These are phyloP conservation scores for Nakataea oryzae DNA, from an alignment of 2,329 filamentous ascomycete species.

Conservation along the genomic window DNA sequence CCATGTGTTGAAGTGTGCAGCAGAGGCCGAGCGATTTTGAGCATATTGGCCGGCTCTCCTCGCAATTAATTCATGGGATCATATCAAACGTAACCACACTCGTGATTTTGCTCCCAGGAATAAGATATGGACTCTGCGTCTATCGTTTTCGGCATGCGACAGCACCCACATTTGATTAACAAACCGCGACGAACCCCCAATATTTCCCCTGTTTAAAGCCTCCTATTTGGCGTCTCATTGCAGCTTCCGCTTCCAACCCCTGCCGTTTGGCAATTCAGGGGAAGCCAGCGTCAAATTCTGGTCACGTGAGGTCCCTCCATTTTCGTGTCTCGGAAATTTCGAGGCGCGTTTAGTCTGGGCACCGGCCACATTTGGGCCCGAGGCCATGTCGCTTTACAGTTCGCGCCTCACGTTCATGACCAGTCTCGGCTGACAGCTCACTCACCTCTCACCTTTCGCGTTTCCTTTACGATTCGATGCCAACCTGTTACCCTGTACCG, in stretches of 20 bases:
- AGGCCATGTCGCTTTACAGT: not conserved
- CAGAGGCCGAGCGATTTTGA: no score
- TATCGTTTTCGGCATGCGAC: not conserved
- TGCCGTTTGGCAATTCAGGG: no score
- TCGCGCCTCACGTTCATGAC: not conserved
- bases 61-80: no score
- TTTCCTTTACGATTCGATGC: not conserved
- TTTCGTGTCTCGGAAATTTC: not conserved
- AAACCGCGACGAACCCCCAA: not conserved
- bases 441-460: no score
- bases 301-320: not conserved
- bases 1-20: no score
- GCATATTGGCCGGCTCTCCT: no score
- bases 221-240: no score
- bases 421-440: not conserved
- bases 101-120: no score
- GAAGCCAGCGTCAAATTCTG: no score
- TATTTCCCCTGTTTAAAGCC: not conserved
- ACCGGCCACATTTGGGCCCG: not conserved
- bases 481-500: not conserved
- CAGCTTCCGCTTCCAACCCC: no score
- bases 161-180: not conserved
- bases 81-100: no score
- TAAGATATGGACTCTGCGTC: no score
- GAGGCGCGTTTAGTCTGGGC: not conserved